Conservation (phyloP, 768 basidiomycete species). For the Austroboletus festivus region DNA sequence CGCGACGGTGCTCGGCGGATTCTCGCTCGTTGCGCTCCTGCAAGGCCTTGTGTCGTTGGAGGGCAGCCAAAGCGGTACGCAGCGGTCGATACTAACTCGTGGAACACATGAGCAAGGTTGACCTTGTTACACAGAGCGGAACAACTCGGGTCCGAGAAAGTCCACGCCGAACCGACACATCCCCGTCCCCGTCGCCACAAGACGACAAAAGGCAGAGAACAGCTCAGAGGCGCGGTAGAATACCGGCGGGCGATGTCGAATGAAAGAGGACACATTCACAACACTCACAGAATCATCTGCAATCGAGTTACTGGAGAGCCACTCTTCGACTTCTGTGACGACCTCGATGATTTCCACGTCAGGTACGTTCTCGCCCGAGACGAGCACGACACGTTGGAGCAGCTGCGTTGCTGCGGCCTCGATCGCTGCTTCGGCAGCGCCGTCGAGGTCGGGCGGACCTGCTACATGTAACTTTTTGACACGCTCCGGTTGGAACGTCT, state of each 20-base stretch:
- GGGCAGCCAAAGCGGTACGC: slow-evolving; percentile 31
- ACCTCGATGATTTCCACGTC: slow-evolving; percentile 37
- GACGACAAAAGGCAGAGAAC: too few relatives aligned
- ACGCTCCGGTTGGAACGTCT: slow-evolving; percentile 51
- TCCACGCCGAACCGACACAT: slow-evolving; percentile 1
- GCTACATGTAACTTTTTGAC: slow-evolving; percentile 68
- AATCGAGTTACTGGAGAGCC: slow-evolving; percentile 42
- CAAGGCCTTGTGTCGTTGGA: slow-evolving; percentile 39
- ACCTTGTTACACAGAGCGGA: slow-evolving; percentile 12
- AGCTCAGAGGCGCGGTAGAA: too few relatives aligned
- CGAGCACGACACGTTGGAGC: slow-evolving; percentile 34
- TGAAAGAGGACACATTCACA: not conserved
- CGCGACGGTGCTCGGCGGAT: slow-evolving; percentile 28
- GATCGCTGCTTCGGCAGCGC: slow-evolving; percentile 40
- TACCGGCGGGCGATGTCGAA: too few relatives aligned
- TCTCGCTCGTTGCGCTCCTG: slow-evolving; percentile 34
- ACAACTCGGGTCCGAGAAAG: slow-evolving; percentile 18
- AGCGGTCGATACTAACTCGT: slow-evolving; percentile 33
- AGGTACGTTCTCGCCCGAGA: slow-evolving; percentile 32
- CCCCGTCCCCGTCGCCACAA: not conserved
- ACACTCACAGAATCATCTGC: slow-evolving; percentile 37
- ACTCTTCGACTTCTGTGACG: slow-evolving; percentile 47
- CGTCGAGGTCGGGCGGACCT: slow-evolving; percentile 37
- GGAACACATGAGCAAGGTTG: slow-evolving; percentile 18
- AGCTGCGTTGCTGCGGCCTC: slow-evolving; percentile 38